Base-by-base conservation (phyloP, 2,329 filamentous ascomycete species). In the Diaporthe velutina region DNA sequence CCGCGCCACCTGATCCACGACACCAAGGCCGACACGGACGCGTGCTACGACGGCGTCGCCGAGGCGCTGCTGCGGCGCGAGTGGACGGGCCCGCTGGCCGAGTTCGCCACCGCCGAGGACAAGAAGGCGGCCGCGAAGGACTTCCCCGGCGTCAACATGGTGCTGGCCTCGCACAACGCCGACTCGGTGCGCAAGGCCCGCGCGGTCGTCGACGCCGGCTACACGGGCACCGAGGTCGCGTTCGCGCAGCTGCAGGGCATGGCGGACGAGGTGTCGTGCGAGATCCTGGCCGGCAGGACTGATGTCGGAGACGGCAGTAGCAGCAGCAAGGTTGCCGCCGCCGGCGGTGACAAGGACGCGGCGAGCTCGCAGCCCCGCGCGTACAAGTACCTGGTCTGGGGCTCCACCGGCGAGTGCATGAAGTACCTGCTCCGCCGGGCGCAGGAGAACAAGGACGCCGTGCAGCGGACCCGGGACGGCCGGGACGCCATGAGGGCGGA, bases 231-330 rank as follows among this genome's bases (percentile, higher is more conserved):
- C 2, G 86, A 89, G 57, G 82, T 89, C 2, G 85, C 87, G 1
- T 95, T 95, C 82, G 94, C 94, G 3, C 96, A 98, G 85, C 90
- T 98, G 1, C 94, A 96, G 86, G 96, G 96, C 54, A 98, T 98
- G 96, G 96, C 96, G 1, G 96, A 98, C 79, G 96, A 98, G 81
- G 92, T 98, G 70, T 95, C 93, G 82, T 92, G 90, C 81, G 90
- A 91, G 81, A 84, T 93, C 19, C 81, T 89, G 25, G 70, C 38
- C 4, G 58, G 58, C 7, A 45, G 40, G 40, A 22, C n/a, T 2
- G 38, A 42, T 2, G n/a, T 1, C 25, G 25, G 15, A 38, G 8
- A 40, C 15, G 7, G 3, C 58, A 64, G 38, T 13, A 22, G 8
- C n/a, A 42, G 38, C 4, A 45, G 40, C 40, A 61, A 52, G 38